phyloP scores from a whole-genome alignment of 2,329 filamentous ascomycete genomes.

The Sphaceloma murrayae region DNA sequence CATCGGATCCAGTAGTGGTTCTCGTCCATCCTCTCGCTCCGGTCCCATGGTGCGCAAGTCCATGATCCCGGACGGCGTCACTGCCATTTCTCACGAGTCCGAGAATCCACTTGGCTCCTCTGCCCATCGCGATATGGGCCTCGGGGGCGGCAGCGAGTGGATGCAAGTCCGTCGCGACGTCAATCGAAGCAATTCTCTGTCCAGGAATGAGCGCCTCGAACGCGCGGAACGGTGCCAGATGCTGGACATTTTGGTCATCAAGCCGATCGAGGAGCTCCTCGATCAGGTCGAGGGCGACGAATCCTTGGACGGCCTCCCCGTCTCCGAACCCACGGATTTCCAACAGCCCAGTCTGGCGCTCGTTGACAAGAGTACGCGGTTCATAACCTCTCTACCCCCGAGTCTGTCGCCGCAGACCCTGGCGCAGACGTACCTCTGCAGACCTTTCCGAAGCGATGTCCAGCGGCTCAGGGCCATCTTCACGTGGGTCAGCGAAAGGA shows the following conservation, averaged over 20 bases:
- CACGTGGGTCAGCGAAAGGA: slow-evolving; percentile 91
- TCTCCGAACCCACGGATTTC: slow-evolving; percentile 76
- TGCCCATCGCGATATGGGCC: slow-evolving; percentile 60
- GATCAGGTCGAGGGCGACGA: slow-evolving; percentile 84
- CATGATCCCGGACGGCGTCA: slow-evolving; percentile 38
- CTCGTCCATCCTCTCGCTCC: slow-evolving; percentile 27
- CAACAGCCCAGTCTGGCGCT: slow-evolving; percentile 59
- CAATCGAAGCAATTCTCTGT: slow-evolving; percentile 88
- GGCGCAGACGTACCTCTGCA: slow-evolving; percentile 84
- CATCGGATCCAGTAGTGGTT: slow-evolving; percentile 52
- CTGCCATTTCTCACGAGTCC: slow-evolving; percentile 45
- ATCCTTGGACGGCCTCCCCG: slow-evolving; percentile 70
- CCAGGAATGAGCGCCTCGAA: slow-evolving; percentile 76
- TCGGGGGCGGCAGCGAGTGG: slow-evolving; percentile 65
- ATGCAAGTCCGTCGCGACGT: slow-evolving; percentile 95
- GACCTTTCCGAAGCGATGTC: slow-evolving; percentile 88
- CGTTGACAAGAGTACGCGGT: slow-evolving; percentile 92
- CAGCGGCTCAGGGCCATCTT: slow-evolving; percentile 91
- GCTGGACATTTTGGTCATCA: slow-evolving; percentile 81
- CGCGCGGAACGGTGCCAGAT: slow-evolving; percentile 84
- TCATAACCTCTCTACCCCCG: slow-evolving; percentile 72
- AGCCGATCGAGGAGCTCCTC: slow-evolving; percentile 80
- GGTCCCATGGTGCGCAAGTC: slow-evolving; percentile 42
- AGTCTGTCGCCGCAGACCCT: slow-evolving; percentile 73
- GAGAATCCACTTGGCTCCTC: slow-evolving; percentile 22